Percentiles rank a stretch among this genome's conserved stretches.
phyloP scores from a whole-genome alignment of 2,329 filamentous ascomycete species.

The Verticillium longisporum region DNA sequence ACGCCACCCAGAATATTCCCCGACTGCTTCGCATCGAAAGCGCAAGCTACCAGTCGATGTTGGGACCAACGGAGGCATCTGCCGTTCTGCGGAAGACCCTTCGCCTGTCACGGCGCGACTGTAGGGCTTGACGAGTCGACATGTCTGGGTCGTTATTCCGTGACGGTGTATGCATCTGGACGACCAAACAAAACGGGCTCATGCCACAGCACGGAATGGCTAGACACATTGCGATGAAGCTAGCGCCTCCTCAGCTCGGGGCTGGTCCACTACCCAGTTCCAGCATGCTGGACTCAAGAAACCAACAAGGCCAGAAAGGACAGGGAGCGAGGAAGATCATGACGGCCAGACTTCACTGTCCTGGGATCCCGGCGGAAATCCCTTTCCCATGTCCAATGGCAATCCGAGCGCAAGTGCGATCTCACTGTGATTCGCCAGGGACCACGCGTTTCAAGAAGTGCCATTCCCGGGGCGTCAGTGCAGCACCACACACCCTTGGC shows the following conservation, averaged over 20 bases:
- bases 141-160: not conserved
- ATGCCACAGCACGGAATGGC: no score
- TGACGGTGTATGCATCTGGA: no score
- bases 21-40: not conserved
- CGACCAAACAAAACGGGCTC: no score
- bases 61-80: not conserved
- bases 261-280: not conserved
- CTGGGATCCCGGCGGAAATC: not conserved
- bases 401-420: not conserved
- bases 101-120: not conserved
- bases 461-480: not conserved
- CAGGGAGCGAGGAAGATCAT: not conserved
- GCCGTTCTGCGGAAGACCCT: not conserved
- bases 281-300: not conserved
- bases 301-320: not conserved
- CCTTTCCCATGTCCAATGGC: not conserved
- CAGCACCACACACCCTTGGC: not conserved
- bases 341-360: not conserved
- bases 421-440: not conserved
- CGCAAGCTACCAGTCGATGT: not conserved
- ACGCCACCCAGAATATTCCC: not conserved
- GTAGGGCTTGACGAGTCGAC: not conserved
- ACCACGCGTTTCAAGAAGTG: not conserved
- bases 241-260: no score
- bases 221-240: not conserved